Percentiles rank a stretch among this genome's conserved stretches.
Conservation (phyloP, 2,329 filamentous ascomycete genomes). For the Penicillium polonicum region DNA sequence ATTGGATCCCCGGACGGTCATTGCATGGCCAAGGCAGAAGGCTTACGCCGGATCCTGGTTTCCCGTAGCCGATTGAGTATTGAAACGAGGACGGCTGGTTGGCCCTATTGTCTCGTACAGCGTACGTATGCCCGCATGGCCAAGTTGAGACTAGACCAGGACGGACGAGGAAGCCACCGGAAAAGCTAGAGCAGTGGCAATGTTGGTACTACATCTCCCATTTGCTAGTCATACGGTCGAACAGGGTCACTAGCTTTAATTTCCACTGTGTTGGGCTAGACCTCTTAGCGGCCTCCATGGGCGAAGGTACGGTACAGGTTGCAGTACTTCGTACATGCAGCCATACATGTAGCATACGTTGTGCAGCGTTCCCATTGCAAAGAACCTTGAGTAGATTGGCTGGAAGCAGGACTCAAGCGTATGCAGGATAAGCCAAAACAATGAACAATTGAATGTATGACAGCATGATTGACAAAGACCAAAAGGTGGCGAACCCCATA, state of each 20-base stretch:
- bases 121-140: conserved; percentile 9
- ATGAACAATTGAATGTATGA: not conserved
- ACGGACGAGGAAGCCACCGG: not conserved
- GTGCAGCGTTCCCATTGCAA: not conserved
- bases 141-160: conserved; percentile 6
- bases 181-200: conserved; percentile 5
- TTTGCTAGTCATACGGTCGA: not conserved
- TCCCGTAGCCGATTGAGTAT: conserved; percentile 7
- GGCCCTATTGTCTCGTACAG: conserved; percentile 6
- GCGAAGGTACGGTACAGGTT: not conserved
- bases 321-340: not conserved
- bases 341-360: not conserved
- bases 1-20: conserved; percentile 9
- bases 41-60: conserved; percentile 9
- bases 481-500: not conserved
- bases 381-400: not conserved
- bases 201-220: not conserved
- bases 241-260: not conserved
- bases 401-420: not conserved
- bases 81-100: not conserved
- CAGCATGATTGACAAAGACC: not conserved
- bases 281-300: not conserved
- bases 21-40: conserved; percentile 16
- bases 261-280: not conserved
- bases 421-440: not conserved